Conservation (phyloP, 179 eudicot genomes). For the Beta lomatogona region DNA sequence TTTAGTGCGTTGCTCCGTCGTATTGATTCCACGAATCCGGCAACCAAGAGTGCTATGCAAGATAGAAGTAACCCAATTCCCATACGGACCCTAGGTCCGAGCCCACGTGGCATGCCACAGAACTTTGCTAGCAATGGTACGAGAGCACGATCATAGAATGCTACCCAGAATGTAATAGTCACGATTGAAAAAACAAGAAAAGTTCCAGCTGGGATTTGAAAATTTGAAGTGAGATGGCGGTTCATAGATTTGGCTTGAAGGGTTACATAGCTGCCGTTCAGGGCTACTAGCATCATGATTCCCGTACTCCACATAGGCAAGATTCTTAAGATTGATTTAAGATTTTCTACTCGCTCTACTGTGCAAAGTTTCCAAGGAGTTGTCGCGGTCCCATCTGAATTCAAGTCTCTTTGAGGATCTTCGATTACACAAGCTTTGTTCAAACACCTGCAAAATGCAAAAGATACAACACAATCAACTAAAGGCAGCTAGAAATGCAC, state of each 20-base stretch:
- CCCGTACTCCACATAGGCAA: constrained; percentile 66
- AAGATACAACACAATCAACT: neutral
- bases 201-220: constrained; percentile 55
- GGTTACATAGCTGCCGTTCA: constrained; percentile 29
- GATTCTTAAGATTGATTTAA: constrained; percentile 49
- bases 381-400: constrained; percentile 34
- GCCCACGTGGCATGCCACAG: constrained; percentile 33
- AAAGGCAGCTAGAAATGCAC: neutral
- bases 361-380: constrained; percentile 50
- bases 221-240: constrained; percentile 37
- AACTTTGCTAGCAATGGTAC: constrained; percentile 37
- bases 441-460: constrained; percentile 43
- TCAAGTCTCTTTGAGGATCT: constrained; percentile 32
- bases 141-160: constrained; percentile 45
- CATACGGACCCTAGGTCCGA: constrained; percentile 40
- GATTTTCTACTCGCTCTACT: constrained; percentile 58
- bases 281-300: constrained; percentile 38
- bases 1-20: constrained; percentile 29
- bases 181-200: constrained; percentile 34
- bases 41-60: constrained; percentile 23
- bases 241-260: constrained; percentile 62
- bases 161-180: constrained; percentile 42
- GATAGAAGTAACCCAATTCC: constrained; percentile 45
- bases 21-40: constrained; percentile 40
- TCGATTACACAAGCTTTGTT: constrained; percentile 59